A percentile compares a stretch with the other conserved stretches of the same genome.
Evolutionary conservation across 2,329 filamentous ascomycete species (phyloP).

Genomic region (Fusarium verticillioides): DNA sequence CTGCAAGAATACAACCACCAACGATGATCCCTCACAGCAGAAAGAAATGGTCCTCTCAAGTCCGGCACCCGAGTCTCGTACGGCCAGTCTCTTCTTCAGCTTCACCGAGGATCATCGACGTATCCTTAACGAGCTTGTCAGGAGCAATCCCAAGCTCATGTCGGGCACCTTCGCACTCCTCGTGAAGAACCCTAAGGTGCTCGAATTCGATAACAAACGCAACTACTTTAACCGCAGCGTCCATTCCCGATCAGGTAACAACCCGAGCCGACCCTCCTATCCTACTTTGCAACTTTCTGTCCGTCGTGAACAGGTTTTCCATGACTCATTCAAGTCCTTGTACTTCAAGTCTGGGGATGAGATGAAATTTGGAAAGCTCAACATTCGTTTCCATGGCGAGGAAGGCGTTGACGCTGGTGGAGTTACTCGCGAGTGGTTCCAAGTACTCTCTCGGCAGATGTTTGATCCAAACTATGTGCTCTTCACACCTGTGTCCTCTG

Average conservation of each 20-base stretch:
- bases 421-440: conserved; percentile 99
- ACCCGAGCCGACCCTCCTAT: conserved; percentile 75
- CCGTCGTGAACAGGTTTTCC: conserved; percentile 94
- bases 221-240: conserved; percentile 98
- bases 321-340: conserved; percentile 97
- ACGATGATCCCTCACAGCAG: conserved; percentile 68
- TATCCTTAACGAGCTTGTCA: conserved; percentile 96
- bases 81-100: conserved; percentile 93
- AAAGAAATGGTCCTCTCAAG: conserved; percentile 81
- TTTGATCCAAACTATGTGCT: conserved; percentile 98
- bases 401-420: conserved; percentile 98
- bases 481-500: conserved; percentile 95
- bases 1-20: conserved; percentile 94
- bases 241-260: conserved; percentile 74
- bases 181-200: conserved; percentile 97
- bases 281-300: conserved; percentile 86
- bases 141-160: conserved; percentile 98
- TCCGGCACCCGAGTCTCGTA: conserved; percentile 79
- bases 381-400: conserved; percentile 96
- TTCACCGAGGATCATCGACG: conserved; percentile 98
- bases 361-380: conserved; percentile 99
- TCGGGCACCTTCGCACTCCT: conserved; percentile 95
- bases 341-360: conserved; percentile 97
- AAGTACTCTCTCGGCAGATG: conserved; percentile 96
- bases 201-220: conserved; percentile 99